Evolutionary conservation across 768 basidiomycete genomes (phyloP).

Genomic region (Rhodotorula graminis): DNA sequence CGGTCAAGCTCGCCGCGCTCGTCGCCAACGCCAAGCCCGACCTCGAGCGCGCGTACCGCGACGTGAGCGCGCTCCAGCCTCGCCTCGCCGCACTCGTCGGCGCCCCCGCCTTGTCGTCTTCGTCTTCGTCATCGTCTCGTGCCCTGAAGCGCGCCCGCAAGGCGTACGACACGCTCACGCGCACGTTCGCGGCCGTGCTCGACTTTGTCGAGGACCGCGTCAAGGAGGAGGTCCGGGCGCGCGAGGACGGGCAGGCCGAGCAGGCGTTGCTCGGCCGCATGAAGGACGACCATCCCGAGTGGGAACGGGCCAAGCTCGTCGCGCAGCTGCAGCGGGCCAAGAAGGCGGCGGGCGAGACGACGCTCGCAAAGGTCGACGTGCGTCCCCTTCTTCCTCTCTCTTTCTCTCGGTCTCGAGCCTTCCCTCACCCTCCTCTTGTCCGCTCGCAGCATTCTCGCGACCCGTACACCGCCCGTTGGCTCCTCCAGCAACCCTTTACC

Average conservation of each 20-base stretch:
- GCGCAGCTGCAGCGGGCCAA: neutral
- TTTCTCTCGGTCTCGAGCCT: neutral
- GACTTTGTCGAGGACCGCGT: conserved; percentile 26
- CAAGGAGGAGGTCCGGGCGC: conserved; percentile 3
- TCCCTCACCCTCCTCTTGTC: neutral
- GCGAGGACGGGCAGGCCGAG: neutral
- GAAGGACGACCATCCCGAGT: conserved; percentile 3
- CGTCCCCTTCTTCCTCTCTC: neutral
- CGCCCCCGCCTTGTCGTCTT: neutral
- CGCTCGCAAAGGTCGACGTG: neutral
- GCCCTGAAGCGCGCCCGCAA: neutral
- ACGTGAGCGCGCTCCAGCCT: neutral
- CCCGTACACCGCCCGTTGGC: neutral
- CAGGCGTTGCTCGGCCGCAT: neutral
- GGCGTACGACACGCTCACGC: neutral
- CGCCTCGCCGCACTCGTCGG: neutral
- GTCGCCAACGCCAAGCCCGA: neutral
- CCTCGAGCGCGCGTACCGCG: neutral
- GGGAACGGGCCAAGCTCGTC: neutral
- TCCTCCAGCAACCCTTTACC: conserved; percentile 15
- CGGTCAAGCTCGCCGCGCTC: neutral
- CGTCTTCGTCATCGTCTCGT: neutral
- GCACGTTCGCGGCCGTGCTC: conserved; percentile 4
- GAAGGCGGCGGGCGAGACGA: neutral
- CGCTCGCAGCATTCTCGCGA: neutral